Evolutionary conservation across 768 basidiomycete species (phyloP).

Genomic region (Lentinus brumalis): DNA sequence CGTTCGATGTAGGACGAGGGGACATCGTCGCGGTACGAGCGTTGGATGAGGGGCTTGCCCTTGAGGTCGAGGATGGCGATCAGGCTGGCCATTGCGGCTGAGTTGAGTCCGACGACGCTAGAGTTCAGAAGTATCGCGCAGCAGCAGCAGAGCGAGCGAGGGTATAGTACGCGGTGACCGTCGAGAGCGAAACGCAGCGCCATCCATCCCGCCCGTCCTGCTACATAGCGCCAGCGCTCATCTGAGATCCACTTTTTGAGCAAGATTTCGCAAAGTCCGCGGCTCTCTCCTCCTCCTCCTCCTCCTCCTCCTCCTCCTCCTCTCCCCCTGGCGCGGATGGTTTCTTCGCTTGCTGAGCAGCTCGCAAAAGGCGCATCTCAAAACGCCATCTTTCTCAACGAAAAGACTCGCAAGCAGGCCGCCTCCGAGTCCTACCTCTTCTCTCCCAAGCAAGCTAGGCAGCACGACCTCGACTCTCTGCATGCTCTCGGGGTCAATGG

Average conservation of each 20-base stretch:
- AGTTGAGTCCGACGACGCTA: too few species aligned
- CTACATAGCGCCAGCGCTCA: too few species aligned
- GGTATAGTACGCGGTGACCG: too few species aligned
- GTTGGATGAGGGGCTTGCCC: constrained; percentile 96
- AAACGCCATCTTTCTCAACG: constrained; percentile 72
- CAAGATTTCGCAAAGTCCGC: too few species aligned
- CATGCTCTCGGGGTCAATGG: constrained; percentile 80
- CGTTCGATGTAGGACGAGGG: constrained; percentile 86
- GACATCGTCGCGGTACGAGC: constrained; percentile 96
- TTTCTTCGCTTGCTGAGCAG: constrained; percentile 79
- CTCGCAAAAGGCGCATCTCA: constrained; percentile 78
- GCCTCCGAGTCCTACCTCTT: constrained; percentile 83
- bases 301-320: too few species aligned
- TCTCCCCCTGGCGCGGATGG: constrained; percentile 39
- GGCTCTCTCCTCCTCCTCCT: too few species aligned
- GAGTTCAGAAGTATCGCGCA: too few species aligned
- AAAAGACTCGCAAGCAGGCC: constrained; percentile 61
- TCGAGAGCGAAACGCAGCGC: too few species aligned
- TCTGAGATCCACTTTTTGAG: too few species aligned
- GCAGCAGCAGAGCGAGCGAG: too few species aligned
- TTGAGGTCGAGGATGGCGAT: constrained; percentile 98
- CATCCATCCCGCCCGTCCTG: too few species aligned
- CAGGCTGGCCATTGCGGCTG: constrained; percentile 46
- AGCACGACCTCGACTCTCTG: constrained; percentile 87
- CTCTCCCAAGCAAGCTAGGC: constrained; percentile 75